Evolutionary conservation across 106 monocot species (phyloP).

Genomic region (Agapanthus africanus): DNA sequence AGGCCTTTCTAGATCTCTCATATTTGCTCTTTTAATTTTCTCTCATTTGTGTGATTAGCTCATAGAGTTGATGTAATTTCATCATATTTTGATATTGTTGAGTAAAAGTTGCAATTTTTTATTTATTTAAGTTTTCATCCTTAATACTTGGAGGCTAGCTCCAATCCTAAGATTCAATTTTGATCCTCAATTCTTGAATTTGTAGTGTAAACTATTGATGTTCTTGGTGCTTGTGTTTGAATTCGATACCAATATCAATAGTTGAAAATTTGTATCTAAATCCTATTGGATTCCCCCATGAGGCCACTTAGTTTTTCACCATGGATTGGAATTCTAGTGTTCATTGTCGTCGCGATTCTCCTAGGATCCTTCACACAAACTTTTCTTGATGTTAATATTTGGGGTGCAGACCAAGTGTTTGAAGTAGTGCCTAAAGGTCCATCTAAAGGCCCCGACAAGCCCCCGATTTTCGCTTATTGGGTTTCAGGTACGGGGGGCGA

Average conservation of each 20-base stretch:
- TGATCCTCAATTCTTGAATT: background rate
- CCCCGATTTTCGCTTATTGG: slow-evolving; percentile 78
- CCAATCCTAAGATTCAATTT: background rate
- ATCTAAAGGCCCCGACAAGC: slow-evolving; percentile 31
- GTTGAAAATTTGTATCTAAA: background rate
- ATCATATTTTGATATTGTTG: background rate
- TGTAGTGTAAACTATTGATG: too few species aligned
- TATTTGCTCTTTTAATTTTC: background rate
- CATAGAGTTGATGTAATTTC: too few species aligned
- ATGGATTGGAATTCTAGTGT: slow-evolving; percentile 16
- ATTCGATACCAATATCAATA: background rate
- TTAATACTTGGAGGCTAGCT: background rate
- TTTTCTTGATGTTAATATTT: slow-evolving; percentile 12
- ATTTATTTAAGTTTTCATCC: background rate
- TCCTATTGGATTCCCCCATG: background rate
- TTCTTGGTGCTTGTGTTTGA: background rate
- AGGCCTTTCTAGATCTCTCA: background rate
- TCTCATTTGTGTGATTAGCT: background rate
- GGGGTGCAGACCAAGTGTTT: slow-evolving; percentile 14
- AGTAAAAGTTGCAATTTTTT: too few species aligned
- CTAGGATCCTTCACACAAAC: slow-evolving; percentile 27
- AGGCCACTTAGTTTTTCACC: slow-evolving; percentile 23
- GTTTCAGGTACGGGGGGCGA: slow-evolving; percentile 67
- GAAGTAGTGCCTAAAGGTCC: slow-evolving; percentile 7
- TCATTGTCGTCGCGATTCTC: slow-evolving; percentile 17